phyloP scores from a whole-genome alignment of 2,329 filamentous ascomycete genomes.

The Clarireedia monteithiana region DNA sequence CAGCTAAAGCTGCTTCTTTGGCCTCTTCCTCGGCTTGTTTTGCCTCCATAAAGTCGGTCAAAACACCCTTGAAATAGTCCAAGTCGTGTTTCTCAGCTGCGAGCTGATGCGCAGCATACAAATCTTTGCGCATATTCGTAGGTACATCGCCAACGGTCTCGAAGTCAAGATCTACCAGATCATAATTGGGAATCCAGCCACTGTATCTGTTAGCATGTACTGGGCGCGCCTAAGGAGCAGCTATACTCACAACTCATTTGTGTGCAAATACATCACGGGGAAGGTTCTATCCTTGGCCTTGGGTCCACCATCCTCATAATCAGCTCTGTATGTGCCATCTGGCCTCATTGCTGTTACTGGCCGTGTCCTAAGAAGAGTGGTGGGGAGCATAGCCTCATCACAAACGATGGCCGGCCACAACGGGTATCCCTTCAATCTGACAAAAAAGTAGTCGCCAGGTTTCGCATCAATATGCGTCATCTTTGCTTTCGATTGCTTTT shows the following conservation, averaged over 20 bases:
- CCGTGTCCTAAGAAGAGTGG: slow-evolving; percentile 64
- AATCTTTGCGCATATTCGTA: slow-evolving; percentile 68
- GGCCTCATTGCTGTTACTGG: slow-evolving; percentile 75
- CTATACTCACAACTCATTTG: slow-evolving; percentile 88
- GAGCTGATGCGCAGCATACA: slow-evolving; percentile 72
- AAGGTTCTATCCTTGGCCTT: slow-evolving; percentile 79
- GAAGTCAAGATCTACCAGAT: slow-evolving; percentile 68
- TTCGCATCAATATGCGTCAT: slow-evolving; percentile 70
- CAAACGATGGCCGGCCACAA: slow-evolving; percentile 92
- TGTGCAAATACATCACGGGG: slow-evolving; percentile 89
- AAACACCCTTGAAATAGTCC: slow-evolving; percentile 73
- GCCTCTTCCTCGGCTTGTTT: slow-evolving; percentile 45
- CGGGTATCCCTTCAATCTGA: slow-evolving; percentile 89
- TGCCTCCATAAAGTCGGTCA: slow-evolving; percentile 62
- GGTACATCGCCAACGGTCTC: slow-evolving; percentile 63
- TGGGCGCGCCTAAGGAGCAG: neutral
- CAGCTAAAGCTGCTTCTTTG: slow-evolving; percentile 39
- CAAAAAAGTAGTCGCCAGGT: slow-evolving; percentile 86
- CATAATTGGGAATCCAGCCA: slow-evolving; percentile 84
- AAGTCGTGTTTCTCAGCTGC: slow-evolving; percentile 73
- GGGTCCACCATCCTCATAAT: slow-evolving; percentile 82
- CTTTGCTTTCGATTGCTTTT: slow-evolving; percentile 72
- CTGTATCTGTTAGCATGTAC: slow-evolving; percentile 38
- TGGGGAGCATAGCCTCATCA: slow-evolving; percentile 88
- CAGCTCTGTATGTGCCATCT: slow-evolving; percentile 81